Evolutionary conservation across 352 stramenopile genomes (phyloP), one percentile per base, ranked within the genome.

Genomic region (Discostella stelligera): DNA sequence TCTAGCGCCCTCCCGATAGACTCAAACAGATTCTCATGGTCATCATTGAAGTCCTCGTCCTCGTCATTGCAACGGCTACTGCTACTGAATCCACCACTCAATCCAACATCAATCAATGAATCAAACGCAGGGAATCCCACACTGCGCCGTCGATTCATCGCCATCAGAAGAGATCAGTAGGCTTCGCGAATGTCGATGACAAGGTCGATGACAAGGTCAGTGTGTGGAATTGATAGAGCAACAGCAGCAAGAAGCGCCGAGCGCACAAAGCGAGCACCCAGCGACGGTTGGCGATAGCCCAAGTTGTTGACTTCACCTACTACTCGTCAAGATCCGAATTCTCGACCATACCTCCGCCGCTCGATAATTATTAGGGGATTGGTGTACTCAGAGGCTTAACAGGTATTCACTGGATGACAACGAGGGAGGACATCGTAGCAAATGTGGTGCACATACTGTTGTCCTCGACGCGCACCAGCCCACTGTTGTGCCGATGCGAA

Each of bases 11-110:
- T 66, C 30, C 59, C 71, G 32, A 73, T 69, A 3, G 63, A 79
- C n/a, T 79, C 62, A 68, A 79, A 79, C 59, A n/a, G 63, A 74
- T 79, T 66, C 4, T 63, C 63, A 21, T 68, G 53, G 20, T 73
- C 50, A 3, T 66, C 25, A 3, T 61, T 52, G 14, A 20, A n/a
- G 39, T 32, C 41, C 32, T 7, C 49, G 18, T 32, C 18, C 0
- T 6, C 10, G n/a, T 37, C 37, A 21, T 55, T 6, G 55, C 37
- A 3, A 10, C 37, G 37, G 37, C 37, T 44, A 3, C 37, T 41
- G 32, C n/a, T n/a, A n/a, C 10, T 37, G 44, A 54, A 41, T 3
- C 54, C 50, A 16, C 16, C 16, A 55, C 52, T 32, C 25, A 49
- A 63, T 21, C 16, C 52, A 49, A 61, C 66, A 14, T 32, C n/a